These are phyloP conservation scores for Hypoxylon sp. DNA, from an alignment of 2,329 filamentous ascomycete genomes.

Conservation along the genomic window DNA sequence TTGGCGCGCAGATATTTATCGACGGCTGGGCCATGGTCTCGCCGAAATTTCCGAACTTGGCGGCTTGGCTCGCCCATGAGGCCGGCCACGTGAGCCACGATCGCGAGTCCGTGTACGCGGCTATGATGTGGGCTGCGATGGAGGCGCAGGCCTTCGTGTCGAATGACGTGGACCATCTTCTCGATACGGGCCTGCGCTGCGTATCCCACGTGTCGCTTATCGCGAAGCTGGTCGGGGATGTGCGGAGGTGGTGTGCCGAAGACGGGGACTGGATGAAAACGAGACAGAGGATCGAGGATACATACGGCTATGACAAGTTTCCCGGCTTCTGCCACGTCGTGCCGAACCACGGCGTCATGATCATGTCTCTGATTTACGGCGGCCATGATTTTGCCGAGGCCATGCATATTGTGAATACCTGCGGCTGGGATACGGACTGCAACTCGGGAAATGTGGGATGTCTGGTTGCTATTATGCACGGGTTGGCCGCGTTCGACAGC, in stretches of 20 bases:
- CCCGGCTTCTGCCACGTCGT: conserved; percentile 52
- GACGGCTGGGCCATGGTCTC: conserved; percentile 54
- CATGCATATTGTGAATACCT: conserved; percentile 54
- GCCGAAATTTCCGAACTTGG: conserved; percentile 50
- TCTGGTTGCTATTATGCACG: conserved; percentile 54
- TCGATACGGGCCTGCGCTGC: conserved; percentile 50
- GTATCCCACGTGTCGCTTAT: conserved; percentile 51
- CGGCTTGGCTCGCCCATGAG: conserved; percentile 50
- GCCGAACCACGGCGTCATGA: conserved; percentile 54
- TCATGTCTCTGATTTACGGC: conserved; percentile 51
- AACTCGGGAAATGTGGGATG: conserved; percentile 56
- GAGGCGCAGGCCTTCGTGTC: conserved; percentile 55
- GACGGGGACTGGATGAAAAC: conserved; percentile 52
- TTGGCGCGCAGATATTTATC: conserved; percentile 57
- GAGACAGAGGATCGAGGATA: conserved; percentile 53
- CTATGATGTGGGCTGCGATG: conserved; percentile 56
- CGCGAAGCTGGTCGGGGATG: conserved; percentile 47
- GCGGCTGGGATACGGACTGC: conserved; percentile 56
- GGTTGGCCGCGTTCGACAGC: conserved; percentile 48
- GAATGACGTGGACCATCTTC: conserved; percentile 51
- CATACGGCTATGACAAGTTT: conserved; percentile 53
- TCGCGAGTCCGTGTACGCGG: conserved; percentile 55
- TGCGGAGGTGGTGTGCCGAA: conserved; percentile 49
- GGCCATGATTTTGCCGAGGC: conserved; percentile 51
- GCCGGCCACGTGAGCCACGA: conserved; percentile 56